These are phyloP conservation scores for Verruconis gallopava DNA, from an alignment of 2,329 filamentous ascomycete species.

Conservation along the genomic window DNA sequence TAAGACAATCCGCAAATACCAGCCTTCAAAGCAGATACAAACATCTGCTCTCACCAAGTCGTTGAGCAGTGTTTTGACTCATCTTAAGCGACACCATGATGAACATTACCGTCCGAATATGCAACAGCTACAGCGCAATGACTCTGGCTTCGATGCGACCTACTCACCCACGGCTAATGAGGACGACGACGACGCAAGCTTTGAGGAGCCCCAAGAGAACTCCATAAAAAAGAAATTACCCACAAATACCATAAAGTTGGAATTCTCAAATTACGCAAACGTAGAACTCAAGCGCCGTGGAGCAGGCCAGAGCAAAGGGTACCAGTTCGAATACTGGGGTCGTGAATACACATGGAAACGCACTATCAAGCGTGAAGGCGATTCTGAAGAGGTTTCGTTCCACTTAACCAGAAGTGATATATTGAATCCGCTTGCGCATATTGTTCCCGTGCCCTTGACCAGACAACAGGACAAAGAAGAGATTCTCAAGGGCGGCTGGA, in stretches of 20 bases:
- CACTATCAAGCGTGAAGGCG: slow-evolving; percentile 53
- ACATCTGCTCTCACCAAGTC: slow-evolving; percentile 44
- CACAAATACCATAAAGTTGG: slow-evolving; percentile 72
- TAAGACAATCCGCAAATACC: slow-evolving; percentile 14
- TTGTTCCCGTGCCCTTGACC: slow-evolving; percentile 67
- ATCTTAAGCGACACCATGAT: slow-evolving; percentile 28
- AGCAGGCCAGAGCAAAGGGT: slow-evolving; percentile 54
- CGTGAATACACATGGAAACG: slow-evolving; percentile 74
- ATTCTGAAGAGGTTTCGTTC: slow-evolving; percentile 55
- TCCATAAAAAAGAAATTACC: slow-evolving; percentile 24
- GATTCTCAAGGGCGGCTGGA: slow-evolving; percentile 69
- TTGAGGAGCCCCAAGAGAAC: background rate
- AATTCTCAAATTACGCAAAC: slow-evolving; percentile 95
- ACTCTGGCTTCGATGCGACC: slow-evolving; percentile 46
- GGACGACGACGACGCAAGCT: slow-evolving; percentile 15
- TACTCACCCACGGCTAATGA: slow-evolving; percentile 16
- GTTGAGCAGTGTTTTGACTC: slow-evolving; percentile 45
- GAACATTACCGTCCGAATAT: slow-evolving; percentile 39
- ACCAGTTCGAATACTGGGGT: slow-evolving; percentile 93
- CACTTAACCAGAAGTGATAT: slow-evolving; percentile 61
- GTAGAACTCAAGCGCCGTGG: slow-evolving; percentile 66
- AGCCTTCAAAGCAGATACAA: slow-evolving; percentile 23
- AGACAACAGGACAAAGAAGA: slow-evolving; percentile 59
- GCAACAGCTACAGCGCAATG: slow-evolving; percentile 38
- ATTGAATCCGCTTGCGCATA: slow-evolving; percentile 60